Base-by-base conservation (phyloP, 257 asterid genomes). In the Petunia axillaris region DNA sequence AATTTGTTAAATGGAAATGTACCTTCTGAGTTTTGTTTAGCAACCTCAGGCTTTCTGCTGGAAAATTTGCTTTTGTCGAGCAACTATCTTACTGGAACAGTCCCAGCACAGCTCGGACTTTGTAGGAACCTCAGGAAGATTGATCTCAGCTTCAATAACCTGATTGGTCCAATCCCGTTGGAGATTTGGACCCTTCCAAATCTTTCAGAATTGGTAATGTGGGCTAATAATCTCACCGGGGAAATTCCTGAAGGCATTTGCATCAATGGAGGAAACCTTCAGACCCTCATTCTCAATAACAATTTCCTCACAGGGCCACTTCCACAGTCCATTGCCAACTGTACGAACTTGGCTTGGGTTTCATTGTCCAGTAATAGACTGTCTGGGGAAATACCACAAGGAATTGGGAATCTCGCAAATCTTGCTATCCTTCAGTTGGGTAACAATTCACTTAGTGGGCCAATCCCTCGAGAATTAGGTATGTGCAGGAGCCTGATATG, bases 341-440 rank as follows among this genome's bases (percentile, higher is more conserved):
- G 99, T 82, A 92, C 97, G 4, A 91, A 95, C 79, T 88, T 95
- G 54, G 89, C 91, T 62, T 95, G 99, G 99, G 91, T 95, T 64
- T 90, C 97, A 0, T 64, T 95, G 84, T 87, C 99, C 2, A 93
- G 98, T 83, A 93, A 95, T 86, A 88, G 87, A 9, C 83, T 95
- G 1, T 84, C 89, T 0, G 99, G 99, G 1, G 83, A 79, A 55
- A 90, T 95, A 59, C 99, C 99, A n/a, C 54, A 81, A 0, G 93
- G 86, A 5, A 89, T 95, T 8, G 97, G 97, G 11, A 89, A 90
- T 79, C 91, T 95, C 11, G 89, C 80, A 39, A 89, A 86, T 85
- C 94, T 93, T 1, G 99, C 99, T 9, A 91, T 95, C 64, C 95
- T 95, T 48, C 99, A 95, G 87, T 78, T 95, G 57, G 98, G 97